A percentile compares a stretch with the other conserved stretches of the same genome.
Conservation (phyloP, 179 eudicot species). For the Heliamphora pulchella region DNA sequence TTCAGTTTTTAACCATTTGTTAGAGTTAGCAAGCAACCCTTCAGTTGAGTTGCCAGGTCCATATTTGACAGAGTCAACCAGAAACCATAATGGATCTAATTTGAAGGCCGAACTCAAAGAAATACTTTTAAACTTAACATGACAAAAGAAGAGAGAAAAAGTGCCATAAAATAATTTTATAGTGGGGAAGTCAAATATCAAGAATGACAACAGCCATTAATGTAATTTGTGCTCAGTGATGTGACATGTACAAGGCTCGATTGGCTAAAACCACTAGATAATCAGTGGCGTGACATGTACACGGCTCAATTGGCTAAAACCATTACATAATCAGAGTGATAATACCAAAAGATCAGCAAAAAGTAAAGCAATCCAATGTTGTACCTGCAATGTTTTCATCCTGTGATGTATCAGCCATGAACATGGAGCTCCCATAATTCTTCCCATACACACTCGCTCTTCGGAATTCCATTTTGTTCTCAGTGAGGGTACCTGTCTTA, state of each 20-base stretch:
- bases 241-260: neutral
- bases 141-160: too few relatives aligned
- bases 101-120: neutral
- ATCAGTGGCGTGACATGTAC: neutral
- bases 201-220: neutral
- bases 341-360: neutral
- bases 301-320: neutral
- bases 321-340: neutral
- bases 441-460: conserved; percentile 74
- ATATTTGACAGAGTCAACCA: neutral
- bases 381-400: conserved; percentile 41
- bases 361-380: conserved; percentile 13
- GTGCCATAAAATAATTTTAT: neutral
- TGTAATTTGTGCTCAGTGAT: neutral
- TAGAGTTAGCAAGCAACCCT: neutral
- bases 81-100: neutral
- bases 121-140: neutral
- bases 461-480: conserved; percentile 88
- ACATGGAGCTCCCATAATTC: conserved; percentile 39
- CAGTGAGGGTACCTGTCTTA: conserved; percentile 93
- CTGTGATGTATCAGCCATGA: conserved; percentile 24
- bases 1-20: neutral
- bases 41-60: neutral
- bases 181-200: neutral
- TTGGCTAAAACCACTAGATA: neutral